These are phyloP conservation scores for Penicillium crustosum DNA, from an alignment of 2,329 filamentous ascomycete genomes.

Conservation along the genomic window DNA sequence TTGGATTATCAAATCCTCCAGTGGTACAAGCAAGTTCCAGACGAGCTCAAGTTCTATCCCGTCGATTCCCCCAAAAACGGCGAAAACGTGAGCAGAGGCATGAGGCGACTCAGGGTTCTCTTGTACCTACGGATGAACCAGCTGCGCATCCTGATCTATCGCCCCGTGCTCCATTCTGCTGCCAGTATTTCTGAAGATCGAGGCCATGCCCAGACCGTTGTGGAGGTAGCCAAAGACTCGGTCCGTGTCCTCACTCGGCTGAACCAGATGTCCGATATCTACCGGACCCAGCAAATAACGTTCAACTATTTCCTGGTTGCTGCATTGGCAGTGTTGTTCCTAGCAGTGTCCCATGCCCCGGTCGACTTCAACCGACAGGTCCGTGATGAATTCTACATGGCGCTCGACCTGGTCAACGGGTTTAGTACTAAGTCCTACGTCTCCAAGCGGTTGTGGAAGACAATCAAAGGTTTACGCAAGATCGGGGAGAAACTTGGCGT, in stretches of 20 bases:
- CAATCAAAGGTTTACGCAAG: conserved; percentile 62
- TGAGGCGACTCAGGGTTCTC: conserved; percentile 74
- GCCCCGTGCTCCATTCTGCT: conserved; percentile 80
- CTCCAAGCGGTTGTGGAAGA: conserved; percentile 63
- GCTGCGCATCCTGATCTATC: conserved; percentile 85
- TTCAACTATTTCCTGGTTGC: conserved; percentile 69
- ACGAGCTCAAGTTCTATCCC: conserved; percentile 63
- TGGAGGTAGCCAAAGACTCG: conserved; percentile 65
- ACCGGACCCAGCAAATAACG: conserved; percentile 61
- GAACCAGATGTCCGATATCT: conserved; percentile 63
- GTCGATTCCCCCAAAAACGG: conserved; percentile 49
- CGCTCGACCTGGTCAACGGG: conserved; percentile 62
- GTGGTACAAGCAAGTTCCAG: conserved; percentile 77
- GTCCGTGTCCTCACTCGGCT: conserved; percentile 61
- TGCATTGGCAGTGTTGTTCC: conserved; percentile 62
- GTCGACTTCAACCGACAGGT: conserved; percentile 59
- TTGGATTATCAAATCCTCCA: conserved; percentile 81
- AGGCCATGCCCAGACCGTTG: conserved; percentile 67
- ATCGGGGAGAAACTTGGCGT: conserved; percentile 63
- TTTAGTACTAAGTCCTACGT: conserved; percentile 63
- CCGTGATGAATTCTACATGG: conserved; percentile 68
- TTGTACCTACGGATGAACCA: conserved; percentile 86
- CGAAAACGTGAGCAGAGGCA: conserved; percentile 60
- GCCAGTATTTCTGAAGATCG: conserved; percentile 78
- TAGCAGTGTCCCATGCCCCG: conserved; percentile 65